Evolutionary conservation across 106 monocot genomes (phyloP), one percentile per base, ranked within the genome.

Genomic region (Dactylorhiza incarnata): DNA sequence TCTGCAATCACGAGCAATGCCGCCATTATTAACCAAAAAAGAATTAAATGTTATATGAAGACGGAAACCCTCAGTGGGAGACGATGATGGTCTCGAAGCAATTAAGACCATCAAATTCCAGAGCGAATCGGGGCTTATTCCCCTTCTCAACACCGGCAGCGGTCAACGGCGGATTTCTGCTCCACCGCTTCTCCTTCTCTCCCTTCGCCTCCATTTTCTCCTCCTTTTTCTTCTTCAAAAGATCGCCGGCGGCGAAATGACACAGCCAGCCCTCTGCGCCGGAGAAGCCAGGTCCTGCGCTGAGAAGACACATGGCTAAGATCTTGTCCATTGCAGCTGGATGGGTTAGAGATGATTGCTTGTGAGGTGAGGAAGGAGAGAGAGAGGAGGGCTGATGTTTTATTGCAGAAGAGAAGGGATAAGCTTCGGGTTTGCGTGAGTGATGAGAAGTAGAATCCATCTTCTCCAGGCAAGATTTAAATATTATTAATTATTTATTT

Each of bases 51-150:
- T 19, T 13, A 72, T 13, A 45, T 11, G 25, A 9, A 50, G 48
- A 75, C 19, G 45, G 16, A 47, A 62, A 19, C 54, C 37, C 55
- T 84, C 56, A 81, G 11, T 68, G 55, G 19, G 68, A 56, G 43
- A 84, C 66, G 14, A 84, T 77, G 14, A 84, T 77, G 62, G 84
- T 77, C 55, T 84, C 84, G 48, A 81, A 84, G 77, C 80, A 84
- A 55, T 84, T 66, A 74, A 84, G 37, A 73, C 84, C 84, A 58
- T 84, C 84, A 9, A 84, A 81, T 51, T 84, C 84, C 59, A 72
- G n/a, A 13, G 81, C 84, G 49, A 81, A 81, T 55, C 81, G 66
- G 9, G 81, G 73, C 77, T 55, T 73, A 70, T 49, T 15, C 47
- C 67, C 26, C 66, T 73, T 52, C 51, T 54, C 46, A 19, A 50